Conservation (phyloP, 768 basidiomycete genomes). For the Tulasnella sp. region DNA sequence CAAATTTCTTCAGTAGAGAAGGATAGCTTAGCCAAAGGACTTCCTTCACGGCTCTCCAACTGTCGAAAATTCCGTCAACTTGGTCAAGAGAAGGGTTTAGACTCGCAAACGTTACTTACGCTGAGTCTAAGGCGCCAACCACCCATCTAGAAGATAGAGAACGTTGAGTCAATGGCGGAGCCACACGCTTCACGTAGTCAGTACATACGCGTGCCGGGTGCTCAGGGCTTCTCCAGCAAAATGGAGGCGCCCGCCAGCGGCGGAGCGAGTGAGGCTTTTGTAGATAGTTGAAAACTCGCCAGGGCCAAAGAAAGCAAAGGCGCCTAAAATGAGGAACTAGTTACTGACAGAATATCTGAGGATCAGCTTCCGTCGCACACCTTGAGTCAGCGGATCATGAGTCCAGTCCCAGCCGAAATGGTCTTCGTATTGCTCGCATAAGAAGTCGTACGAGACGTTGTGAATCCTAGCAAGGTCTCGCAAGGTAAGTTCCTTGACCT, state of each 20-base stretch:
- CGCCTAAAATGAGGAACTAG: conserved; percentile 42
- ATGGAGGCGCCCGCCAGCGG: conserved; percentile 44
- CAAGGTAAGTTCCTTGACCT: conserved; percentile 42
- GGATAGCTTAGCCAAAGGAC: conserved; percentile 31
- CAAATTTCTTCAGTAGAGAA: conserved; percentile 38
- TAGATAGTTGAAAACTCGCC: conserved; percentile 48
- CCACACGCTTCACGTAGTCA: not conserved
- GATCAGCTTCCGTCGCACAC: conserved; percentile 38
- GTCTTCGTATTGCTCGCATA: conserved; percentile 38
- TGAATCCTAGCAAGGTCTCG: conserved; percentile 45
- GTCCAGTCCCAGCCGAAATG: conserved; percentile 46
- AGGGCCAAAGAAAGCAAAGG: conserved; percentile 50
- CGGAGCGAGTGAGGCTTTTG: conserved; percentile 44
- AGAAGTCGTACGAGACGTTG: conserved; percentile 35
- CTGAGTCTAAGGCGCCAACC: conserved; percentile 48
- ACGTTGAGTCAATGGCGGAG: not conserved
- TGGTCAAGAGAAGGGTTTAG: not conserved
- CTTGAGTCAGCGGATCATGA: conserved; percentile 44
- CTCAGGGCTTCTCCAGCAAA: conserved; percentile 50
- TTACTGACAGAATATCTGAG: not conserved
- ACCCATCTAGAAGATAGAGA: conserved; percentile 43
- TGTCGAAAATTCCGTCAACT: not conserved
- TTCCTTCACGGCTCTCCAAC: conserved; percentile 42
- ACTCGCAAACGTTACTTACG: conserved; percentile 38
- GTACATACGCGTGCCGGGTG: conserved; percentile 44